These are phyloP conservation scores for Alternaria sp. DNA, from an alignment of 2,329 filamentous ascomycete species.

Conservation along the genomic window DNA sequence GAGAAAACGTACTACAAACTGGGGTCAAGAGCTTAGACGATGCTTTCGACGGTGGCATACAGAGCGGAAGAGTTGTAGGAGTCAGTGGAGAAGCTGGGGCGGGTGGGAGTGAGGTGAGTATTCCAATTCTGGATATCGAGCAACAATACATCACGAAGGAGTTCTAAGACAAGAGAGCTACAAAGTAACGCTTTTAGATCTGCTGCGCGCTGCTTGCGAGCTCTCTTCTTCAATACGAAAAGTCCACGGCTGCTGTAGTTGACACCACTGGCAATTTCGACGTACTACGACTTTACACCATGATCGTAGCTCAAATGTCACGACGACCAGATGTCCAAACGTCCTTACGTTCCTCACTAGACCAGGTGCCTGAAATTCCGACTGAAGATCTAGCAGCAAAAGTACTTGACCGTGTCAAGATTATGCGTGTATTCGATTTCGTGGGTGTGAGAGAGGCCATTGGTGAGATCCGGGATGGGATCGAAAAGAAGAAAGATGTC, in stretches of 20 bases:
- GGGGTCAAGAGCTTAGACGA: slow-evolving; percentile 44
- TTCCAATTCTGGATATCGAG: not conserved
- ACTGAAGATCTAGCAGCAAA: slow-evolving; percentile 41
- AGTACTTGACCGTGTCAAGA: slow-evolving; percentile 53
- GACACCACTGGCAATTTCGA: slow-evolving; percentile 57
- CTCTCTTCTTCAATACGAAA: slow-evolving; percentile 43
- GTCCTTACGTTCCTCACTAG: not conserved
- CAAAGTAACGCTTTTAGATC: slow-evolving; percentile 1
- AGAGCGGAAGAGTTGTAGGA: slow-evolving; percentile 43
- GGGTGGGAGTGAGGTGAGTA: slow-evolving; percentile 31
- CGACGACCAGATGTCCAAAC: not conserved
- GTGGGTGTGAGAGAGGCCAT: slow-evolving; percentile 56
- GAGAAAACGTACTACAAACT: slow-evolving; percentile 20
- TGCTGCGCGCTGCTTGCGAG: slow-evolving; percentile 45
- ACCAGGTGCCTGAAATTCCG: not conserved
- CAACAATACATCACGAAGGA: not conserved
- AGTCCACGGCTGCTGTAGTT: slow-evolving; percentile 50
- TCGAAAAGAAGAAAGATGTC: slow-evolving; percentile 25
- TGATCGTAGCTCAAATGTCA: slow-evolving; percentile 33
- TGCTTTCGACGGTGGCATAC: slow-evolving; percentile 47
- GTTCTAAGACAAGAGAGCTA: accelerated
- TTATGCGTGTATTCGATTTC: slow-evolving; percentile 60
- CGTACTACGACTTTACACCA: slow-evolving; percentile 48
- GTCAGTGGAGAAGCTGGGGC: slow-evolving; percentile 43
- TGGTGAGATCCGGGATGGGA: slow-evolving; percentile 50